Evolutionary conservation across 2,329 filamentous ascomycete species (phyloP), one percentile per base, ranked within the genome.

Genomic region (Scytalidium sp.): DNA sequence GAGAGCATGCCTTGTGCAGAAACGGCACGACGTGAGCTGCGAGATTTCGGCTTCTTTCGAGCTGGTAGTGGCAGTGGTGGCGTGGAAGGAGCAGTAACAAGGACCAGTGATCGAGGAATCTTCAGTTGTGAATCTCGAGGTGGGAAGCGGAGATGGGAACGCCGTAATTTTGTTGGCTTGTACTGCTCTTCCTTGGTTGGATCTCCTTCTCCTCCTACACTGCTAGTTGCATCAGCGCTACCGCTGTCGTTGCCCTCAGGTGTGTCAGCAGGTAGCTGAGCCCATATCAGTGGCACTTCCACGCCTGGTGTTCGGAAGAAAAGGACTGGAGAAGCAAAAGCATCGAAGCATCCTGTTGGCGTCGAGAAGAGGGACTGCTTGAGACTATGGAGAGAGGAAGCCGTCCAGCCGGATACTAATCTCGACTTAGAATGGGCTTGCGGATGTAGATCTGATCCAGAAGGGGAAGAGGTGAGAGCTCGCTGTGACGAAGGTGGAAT

Each of bases 261-360:
- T 36, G 13, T n/a, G 15, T 36, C 32, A 5, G 11, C 32, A 15
- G 32, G 32, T 36, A n/a, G 4, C 13, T 36, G 32, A 5, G 32
- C 4, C 57, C 62, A 66, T 7, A 42, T 29, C 3, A 43, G 27
- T 1, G 63, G 64, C 3, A 61, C 45, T 2, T 53, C 25, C 2
- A 59, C 19, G 1, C 75, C 77, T 0, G 81, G 64, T 0, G 72
- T 76, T 45, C 78, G 78, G 57, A 85, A 84, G 58, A 85, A 78
- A 1, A 85, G 69, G 46, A 71, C 70, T 0, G 83, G 73, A 51
- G 79, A 83, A 4, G 74, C 79, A 61, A 85, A 85, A 0, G 77
- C 65, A 56, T 86, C 83, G 53, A 85, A 84, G 23, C 83, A 62
- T 50, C 76, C 64, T 1, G 60, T 60, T 0, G 81, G 79, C 0